These are phyloP conservation scores for Triticum timopheevii DNA, from an alignment of 176 grass and related monocot genomes.

Conservation along the genomic window DNA sequence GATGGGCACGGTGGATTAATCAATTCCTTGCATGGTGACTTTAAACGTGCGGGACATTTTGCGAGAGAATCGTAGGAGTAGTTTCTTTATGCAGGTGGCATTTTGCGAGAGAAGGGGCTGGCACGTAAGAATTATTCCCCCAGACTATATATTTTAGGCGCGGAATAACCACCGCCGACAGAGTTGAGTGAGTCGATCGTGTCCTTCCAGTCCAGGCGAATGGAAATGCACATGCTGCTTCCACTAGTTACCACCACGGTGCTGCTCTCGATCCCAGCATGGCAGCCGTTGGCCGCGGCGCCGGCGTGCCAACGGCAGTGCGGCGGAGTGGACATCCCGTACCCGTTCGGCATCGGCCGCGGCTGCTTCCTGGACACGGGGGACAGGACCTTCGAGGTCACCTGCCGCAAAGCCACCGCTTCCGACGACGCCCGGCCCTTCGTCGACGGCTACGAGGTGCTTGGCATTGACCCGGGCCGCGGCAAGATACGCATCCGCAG, in stretches of 20 bases:
- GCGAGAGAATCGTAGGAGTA: too few species aligned
- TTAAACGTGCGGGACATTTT: background rate
- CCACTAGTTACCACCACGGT: background rate
- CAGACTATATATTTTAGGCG: background rate
- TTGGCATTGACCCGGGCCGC: background rate
- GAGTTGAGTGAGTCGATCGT: background rate
- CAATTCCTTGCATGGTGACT: background rate
- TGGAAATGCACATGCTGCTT: constrained; percentile 8
- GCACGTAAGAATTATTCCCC: background rate
- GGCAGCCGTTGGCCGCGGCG: background rate
- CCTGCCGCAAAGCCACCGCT: constrained; percentile 22
- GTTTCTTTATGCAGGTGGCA: too few species aligned
- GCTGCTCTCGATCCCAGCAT: background rate
- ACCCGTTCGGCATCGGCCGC: constrained; percentile 59
- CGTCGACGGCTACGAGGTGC: constrained; percentile 1
- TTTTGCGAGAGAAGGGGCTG: too few species aligned
- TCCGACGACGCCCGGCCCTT: background rate
- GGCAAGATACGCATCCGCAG: constrained; percentile 23
- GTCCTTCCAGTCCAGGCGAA: background rate
- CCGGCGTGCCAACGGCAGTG: constrained; percentile 8
- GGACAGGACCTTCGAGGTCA: constrained; percentile 31
- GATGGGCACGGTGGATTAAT: background rate
- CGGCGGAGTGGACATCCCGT: constrained; percentile 45
- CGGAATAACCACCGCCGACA: background rate
- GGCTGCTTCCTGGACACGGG: constrained; percentile 34